Conservation (phyloP, 495 filamentous ascomycete species). For the Penicillium roqueforti region DNA sequence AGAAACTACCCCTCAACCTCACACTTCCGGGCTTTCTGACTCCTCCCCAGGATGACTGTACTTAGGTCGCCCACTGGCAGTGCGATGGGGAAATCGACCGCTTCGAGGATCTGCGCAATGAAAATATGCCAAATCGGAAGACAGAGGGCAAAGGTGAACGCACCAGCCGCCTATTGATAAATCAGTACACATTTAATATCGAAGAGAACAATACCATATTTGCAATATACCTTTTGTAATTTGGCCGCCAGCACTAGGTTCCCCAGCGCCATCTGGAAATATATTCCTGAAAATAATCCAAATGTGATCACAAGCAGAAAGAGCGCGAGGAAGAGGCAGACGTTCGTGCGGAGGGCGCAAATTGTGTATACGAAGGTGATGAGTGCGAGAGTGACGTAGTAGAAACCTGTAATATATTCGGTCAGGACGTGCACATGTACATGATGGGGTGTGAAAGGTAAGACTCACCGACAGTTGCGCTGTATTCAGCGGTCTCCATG, state of each 20-base stretch:
- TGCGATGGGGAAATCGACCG: constrained; percentile 36
- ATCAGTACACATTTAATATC: not conserved
- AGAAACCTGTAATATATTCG: constrained; percentile 17
- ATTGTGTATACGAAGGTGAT: constrained; percentile 64
- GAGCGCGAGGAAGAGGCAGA: constrained; percentile 64
- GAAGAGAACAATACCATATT: not conserved
- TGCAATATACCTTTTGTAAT: constrained; percentile 31
- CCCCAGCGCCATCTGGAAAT: constrained; percentile 49
- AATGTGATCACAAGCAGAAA: constrained; percentile 58
- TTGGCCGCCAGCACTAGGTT: constrained; percentile 31
- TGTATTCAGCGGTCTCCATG: constrained; percentile 23
- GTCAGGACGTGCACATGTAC: not conserved
- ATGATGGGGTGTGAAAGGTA: not conserved
- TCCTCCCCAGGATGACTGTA: constrained; percentile 27
- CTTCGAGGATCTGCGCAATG: constrained; percentile 55
- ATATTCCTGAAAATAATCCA: constrained; percentile 50
- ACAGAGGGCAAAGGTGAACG: constrained; percentile 51
- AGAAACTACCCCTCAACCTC: constrained; percentile 2
- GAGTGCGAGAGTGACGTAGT: constrained; percentile 36
- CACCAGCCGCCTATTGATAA: constrained; percentile 26
- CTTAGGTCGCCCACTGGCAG: constrained; percentile 38
- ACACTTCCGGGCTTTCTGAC: constrained; percentile 20
- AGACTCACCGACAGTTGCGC: constrained; percentile 56
- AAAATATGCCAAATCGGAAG: constrained; percentile 65
- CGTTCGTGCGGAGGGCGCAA: constrained; percentile 66